These are phyloP conservation scores for Escallonia rubra DNA, from an alignment of 129 eudicot species.

Conservation along the genomic window DNA sequence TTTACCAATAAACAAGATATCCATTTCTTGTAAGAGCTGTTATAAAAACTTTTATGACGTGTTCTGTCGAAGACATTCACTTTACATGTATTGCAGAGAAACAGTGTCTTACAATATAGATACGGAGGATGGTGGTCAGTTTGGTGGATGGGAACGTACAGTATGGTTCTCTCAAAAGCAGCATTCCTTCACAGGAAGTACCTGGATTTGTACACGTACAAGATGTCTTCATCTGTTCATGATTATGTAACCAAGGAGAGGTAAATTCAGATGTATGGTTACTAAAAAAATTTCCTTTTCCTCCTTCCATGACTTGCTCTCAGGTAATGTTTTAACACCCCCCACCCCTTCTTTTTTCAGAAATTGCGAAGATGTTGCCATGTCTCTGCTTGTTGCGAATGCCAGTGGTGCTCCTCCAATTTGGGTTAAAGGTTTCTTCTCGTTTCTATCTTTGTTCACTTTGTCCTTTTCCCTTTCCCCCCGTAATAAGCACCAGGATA, in stretches of 20 bases:
- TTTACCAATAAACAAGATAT: too few relatives aligned
- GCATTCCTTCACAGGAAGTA: slow-evolving; percentile 41
- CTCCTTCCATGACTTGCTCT: not conserved
- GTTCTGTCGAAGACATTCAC: too few relatives aligned
- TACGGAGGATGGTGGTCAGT: slow-evolving; percentile 54
- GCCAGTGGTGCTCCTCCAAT: slow-evolving; percentile 37
- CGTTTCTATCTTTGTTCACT: too few relatives aligned
- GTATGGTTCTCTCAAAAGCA: slow-evolving; percentile 44
- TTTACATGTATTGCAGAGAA: slow-evolving; percentile 17
- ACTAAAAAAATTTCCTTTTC: not conserved
- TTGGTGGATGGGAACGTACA: slow-evolving; percentile 45
- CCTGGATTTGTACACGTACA: slow-evolving; percentile 26
- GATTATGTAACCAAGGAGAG: slow-evolving; percentile 34
- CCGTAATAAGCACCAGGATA: too few relatives aligned
- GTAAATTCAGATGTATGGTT: not conserved
- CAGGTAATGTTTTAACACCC: too few relatives aligned
- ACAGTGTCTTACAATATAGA: not conserved
- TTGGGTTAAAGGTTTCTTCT: slow-evolving; percentile 33
- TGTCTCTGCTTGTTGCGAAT: slow-evolving; percentile 40
- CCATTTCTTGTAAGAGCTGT: too few relatives aligned
- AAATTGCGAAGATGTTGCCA: slow-evolving; percentile 43
- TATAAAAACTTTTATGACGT: too few relatives aligned
- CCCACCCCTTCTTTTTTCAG: slow-evolving; percentile 8
- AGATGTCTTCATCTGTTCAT: slow-evolving; percentile 33
- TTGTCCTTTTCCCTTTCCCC: too few relatives aligned